phyloP scores from a whole-genome alignment of 2,329 filamentous ascomycete species.

The Clarireedia hainanense region DNA sequence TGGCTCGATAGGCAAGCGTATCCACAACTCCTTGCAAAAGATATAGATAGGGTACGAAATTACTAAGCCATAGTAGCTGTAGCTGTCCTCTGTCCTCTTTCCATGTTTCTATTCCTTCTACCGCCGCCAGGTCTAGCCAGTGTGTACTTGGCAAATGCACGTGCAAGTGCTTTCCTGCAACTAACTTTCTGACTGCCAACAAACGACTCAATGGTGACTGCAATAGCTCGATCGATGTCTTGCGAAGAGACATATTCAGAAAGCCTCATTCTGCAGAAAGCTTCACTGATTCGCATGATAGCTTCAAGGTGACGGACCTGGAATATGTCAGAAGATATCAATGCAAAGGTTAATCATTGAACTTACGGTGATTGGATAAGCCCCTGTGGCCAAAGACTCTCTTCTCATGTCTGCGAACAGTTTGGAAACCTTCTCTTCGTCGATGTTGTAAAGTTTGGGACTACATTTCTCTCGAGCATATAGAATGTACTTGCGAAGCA shows the following conservation, averaged over 20 bases:
- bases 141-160: slow-evolving; percentile 94
- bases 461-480: slow-evolving; percentile 84
- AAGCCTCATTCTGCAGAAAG: slow-evolving; percentile 97
- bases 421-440: slow-evolving; percentile 91
- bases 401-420: slow-evolving; percentile 94
- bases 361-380: slow-evolving; percentile 94
- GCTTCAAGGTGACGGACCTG: slow-evolving; percentile 96
- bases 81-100: slow-evolving; percentile 17
- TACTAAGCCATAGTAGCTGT: slow-evolving; percentile 16
- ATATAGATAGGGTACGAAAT: neutral
- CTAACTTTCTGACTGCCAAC: slow-evolving; percentile 94
- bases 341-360: neutral
- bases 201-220: slow-evolving; percentile 93
- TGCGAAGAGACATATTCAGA: slow-evolving; percentile 85
- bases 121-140: slow-evolving; percentile 33
- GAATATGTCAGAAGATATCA: neutral
- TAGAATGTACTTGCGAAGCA: slow-evolving; percentile 92
- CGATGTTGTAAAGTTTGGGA: slow-evolving; percentile 94
- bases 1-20: neutral
- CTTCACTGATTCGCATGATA: slow-evolving; percentile 89
- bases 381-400: slow-evolving; percentile 86
- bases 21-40: neutral
- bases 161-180: slow-evolving; percentile 90
- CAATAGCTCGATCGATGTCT: slow-evolving; percentile 95
- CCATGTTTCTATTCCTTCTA: slow-evolving; percentile 23